A percentile compares a stretch with the other conserved stretches of the same genome.
Evolutionary conservation across 176 grass and related monocot species (phyloP).

Genomic region (Lolium multiflorum): DNA sequence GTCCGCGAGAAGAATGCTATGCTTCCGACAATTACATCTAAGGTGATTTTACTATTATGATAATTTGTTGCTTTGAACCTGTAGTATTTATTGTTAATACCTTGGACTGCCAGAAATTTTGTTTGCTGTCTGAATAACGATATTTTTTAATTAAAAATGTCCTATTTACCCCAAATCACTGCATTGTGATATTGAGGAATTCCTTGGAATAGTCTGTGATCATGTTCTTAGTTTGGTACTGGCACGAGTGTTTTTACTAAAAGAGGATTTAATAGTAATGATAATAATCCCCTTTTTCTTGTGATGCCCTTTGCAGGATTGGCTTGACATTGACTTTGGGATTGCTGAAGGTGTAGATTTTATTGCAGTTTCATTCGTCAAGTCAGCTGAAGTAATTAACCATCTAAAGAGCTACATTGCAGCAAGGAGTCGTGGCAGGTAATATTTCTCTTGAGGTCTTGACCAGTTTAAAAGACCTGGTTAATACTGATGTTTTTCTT

Average conservation of each 20-base stretch:
- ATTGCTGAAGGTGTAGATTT: slow-evolving; percentile 98
- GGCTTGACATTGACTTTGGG: slow-evolving; percentile 99
- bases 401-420: slow-evolving; percentile 98
- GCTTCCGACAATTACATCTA: slow-evolving; percentile 99
- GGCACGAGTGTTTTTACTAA: background rate
- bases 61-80: slow-evolving; percentile 4
- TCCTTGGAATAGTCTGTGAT: slow-evolving; percentile 11
- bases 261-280: slow-evolving; percentile 21
- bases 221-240: background rate
- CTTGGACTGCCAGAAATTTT: slow-evolving; percentile 1
- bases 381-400: slow-evolving; percentile 96
- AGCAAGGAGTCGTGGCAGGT: slow-evolving; percentile 81
- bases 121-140: slow-evolving; percentile 5
- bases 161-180: slow-evolving; percentile 15
- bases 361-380: slow-evolving; percentile 96
- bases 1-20: slow-evolving; percentile 92
- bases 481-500: background rate
- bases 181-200: slow-evolving; percentile 15
- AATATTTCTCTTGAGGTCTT: background rate
- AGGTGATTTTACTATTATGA: slow-evolving; percentile 57
- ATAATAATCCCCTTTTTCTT: slow-evolving; percentile 24
- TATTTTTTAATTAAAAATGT: background rate
- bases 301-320: slow-evolving; percentile 73
- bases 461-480: slow-evolving; percentile 13
- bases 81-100: background rate